Base-by-base conservation (phyloP, 371 early-diverging fungal species). In the Zopfochytrium polystomum region DNA sequence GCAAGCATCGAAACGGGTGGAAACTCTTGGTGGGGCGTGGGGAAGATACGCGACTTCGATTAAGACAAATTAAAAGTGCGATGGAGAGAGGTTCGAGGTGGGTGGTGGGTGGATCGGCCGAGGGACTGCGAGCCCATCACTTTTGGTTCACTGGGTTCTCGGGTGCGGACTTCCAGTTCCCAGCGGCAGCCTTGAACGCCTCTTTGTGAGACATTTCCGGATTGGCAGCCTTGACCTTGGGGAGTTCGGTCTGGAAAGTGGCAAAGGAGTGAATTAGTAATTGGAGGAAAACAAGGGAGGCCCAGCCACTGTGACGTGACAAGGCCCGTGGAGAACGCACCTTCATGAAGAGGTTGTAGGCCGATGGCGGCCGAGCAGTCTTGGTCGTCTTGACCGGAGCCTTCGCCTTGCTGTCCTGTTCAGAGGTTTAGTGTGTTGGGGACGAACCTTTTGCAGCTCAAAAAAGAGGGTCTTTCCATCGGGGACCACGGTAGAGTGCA, bases 171-270 rank as follows among this genome's bases (percentile, higher is more conserved):
- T 62, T 62, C 63, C 63, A 62, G 63, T 55, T 55, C 7, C 25
- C 25, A 1, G 63, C 63, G 1, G 50, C 64, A 47, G 52, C 34
- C 68, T 72, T 78, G 77, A 84, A 84, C 29, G 85, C 84, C 5
- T 77, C 82, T 73, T 78, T 81, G 79, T 84, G 84, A 30, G 60
- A 33, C 30, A 84, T 59, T 38, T 50, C 54, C 2, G 84, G 83
- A 66, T 80, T 61, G 29, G 47, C 55, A 23, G 46, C 61, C 73
- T 84, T 84, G 75, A 77, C 74, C 61, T 71, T 75, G 60, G 75
- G 70, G 23, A 84, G 73, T 67, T 81, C 78, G 20, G 60, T 62
- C 76, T 83, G 73, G 71, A 77, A 23, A 35, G n/a, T n/a, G n/a
- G 55, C 22, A 54, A 18, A 29, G 34, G 11, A 22, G 18, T 48